Evolutionary conservation across 345 rosid genomes (phyloP).

Genomic region (Salix udensis): DNA sequence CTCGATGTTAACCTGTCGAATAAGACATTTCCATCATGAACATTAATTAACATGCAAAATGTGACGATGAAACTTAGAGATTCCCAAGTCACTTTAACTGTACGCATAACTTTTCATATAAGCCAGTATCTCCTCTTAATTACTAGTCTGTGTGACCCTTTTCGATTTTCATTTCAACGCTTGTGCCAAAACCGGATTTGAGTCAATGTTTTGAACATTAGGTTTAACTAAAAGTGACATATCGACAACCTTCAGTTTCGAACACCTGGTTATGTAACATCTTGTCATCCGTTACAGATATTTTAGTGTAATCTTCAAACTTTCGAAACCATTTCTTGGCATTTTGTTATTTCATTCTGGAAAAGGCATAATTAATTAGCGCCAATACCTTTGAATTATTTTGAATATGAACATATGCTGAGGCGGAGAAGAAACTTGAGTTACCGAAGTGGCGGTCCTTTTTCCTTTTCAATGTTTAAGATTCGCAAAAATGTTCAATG

Average conservation of each 20-base stretch:
- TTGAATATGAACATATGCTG: background rate
- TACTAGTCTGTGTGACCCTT: too few relatives aligned
- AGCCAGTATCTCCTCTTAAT: background rate
- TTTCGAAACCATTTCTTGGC: background rate
- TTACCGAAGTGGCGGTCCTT: slow-evolving; percentile 14
- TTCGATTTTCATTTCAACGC: background rate
- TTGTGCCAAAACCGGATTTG: background rate
- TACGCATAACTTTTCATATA: background rate
- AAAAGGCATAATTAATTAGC: background rate
- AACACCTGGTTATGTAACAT: background rate
- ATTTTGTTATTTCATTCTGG: background rate
- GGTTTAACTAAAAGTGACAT: background rate
- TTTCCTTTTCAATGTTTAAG: background rate
- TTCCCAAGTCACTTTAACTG: background rate
- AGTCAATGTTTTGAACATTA: background rate
- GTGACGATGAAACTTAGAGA: background rate
- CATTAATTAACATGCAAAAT: background rate
- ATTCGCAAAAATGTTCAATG: slow-evolving; percentile 21
- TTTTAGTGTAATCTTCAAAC: background rate
- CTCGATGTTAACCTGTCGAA: slow-evolving; percentile 1
- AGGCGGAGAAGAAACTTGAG: slow-evolving; percentile 19
- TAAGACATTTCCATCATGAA: background rate
- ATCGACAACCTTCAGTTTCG: background rate
- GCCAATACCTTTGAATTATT: background rate
- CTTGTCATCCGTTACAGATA: background rate